These are phyloP conservation scores for Eucalyptus albens DNA, from an alignment of 345 rosid species.

Conservation along the genomic window DNA sequence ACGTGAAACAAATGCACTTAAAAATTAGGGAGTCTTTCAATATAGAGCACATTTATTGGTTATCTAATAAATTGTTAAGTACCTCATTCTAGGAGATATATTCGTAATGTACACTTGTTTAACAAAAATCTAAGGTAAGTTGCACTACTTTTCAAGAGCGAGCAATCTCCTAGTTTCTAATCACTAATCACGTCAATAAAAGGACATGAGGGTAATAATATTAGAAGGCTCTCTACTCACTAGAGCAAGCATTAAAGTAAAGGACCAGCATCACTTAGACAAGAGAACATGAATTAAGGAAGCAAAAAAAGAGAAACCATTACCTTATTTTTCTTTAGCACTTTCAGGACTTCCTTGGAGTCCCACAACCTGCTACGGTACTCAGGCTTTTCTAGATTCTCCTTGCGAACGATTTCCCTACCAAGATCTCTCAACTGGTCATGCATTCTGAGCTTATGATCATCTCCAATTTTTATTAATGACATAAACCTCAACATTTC, in stretches of 20 bases:
- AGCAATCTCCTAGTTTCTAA: background rate
- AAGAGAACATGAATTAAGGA: background rate
- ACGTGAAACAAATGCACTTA: background rate
- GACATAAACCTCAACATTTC: rapidly evolving
- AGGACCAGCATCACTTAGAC: background rate
- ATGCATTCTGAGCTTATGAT: background rate
- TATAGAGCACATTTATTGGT: background rate
- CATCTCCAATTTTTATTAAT: background rate
- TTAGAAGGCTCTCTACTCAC: background rate
- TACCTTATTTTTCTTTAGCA: background rate
- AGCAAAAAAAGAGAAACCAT: background rate
- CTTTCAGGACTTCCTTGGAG: background rate
- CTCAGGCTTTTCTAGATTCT: background rate
- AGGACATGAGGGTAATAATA: background rate
- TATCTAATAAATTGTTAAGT: background rate
- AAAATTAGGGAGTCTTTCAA: too few relatives aligned
- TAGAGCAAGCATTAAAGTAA: background rate
- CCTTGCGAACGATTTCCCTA: background rate
- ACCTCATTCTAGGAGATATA: background rate
- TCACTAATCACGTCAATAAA: background rate
- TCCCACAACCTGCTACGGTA: background rate
- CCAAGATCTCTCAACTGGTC: background rate
- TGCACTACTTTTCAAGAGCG: rapidly evolving
- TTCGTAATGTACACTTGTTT: too few relatives aligned
- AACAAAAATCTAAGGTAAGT: background rate